Base-by-base conservation (phyloP, 192 early-diverging fungal species). In the Coemansia brasiliensis region DNA sequence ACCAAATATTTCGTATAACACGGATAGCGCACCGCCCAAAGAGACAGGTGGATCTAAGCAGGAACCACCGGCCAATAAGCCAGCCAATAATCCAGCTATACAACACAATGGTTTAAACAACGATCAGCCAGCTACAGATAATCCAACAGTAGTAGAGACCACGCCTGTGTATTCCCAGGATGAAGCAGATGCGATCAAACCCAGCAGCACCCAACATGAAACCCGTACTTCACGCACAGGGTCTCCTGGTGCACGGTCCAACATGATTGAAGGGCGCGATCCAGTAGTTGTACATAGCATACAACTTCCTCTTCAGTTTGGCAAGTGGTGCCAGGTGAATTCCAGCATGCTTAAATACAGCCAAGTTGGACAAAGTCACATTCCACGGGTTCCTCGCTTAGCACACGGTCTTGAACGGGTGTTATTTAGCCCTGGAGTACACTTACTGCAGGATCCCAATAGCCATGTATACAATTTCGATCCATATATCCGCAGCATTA, bases 381-480 rank as follows among this genome's bases (percentile, higher is more conserved):
- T 79, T 3, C n/a, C 8, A 9, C 62, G 64, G 3, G 78, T 82
- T 21, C 81, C 81, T 11, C 63, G 40, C 46, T 63, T 82, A 27
- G 65, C 57, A 7, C 76, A 82, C 48, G 65, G 73, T 2, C 59
- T 82, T 16, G 75, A 82, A 53, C 75, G 81, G 2, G 63, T 70
- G 21, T 46, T 65, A 48, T 80, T 69, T 52, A 93, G 88, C 39
- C 87, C 91, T 3, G 93, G 92, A 18, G 86, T 91, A 3, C 92
- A 94, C 39, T 83, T 77, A 46, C 69, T 97, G 15, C 84, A 90
- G 65, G 91, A 94, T 69, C 83, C 90, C 29, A 69, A 85, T 17
- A 84, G 89, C 20, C 72, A 81, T 27, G 83, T 86, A 0, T 93
- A 76, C 74, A 92, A 92, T 60, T 97, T 92, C 70, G 83, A 88